Evolutionary conservation across 2,329 filamentous ascomycete species (phyloP), one percentile per base, ranked within the genome.

Genomic region (Apiospora koreana): DNA sequence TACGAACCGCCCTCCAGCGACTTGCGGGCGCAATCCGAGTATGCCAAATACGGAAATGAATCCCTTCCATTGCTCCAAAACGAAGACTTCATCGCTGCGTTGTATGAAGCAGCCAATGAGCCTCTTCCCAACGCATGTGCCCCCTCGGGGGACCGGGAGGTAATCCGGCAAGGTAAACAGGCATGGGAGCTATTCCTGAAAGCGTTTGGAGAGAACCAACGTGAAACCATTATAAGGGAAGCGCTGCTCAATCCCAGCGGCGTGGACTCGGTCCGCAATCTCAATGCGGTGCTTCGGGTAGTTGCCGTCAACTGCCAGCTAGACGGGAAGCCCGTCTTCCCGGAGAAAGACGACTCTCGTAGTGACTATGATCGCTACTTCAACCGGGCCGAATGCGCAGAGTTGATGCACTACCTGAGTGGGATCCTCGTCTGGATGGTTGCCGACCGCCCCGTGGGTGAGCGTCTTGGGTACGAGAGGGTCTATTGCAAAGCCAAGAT

Each of bases 161-260:
- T 14, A 1, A 8, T 38, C 1, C 21, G 54, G 9, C 28, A 62
- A 12, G 54, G 31, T 31, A n/a, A 4, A 1, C 12, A n/a, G 54
- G 54, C 54, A 38, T 62, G 54, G 54, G 4, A 38, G 18, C 21
- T 62, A 8, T 31, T 62, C 16, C 2, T 12, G 18, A 0, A n/a
- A 2, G 31, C 18, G 8, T 16, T 62, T 35, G 16, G 18, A n/a
- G 5, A 23, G 6, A 1, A 38, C 6, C 7, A 5, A 21, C 21
- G 21, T n/a, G 2, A 14, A 6, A 12, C 12, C 0, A 0, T 5
- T 28, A 7, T 62, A 1, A 38, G 6, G 18, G 14, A 31, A 6
- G 28, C 31, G 31, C 18, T 62, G 21, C 9, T 12, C 1, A 2
- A 38, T 3, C 31, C 54, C 2, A 31, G 14, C 10, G 4, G 10